Base-by-base conservation (phyloP, 2,329 filamentous ascomycete species). In the Mycosphaerella arachidis region DNA sequence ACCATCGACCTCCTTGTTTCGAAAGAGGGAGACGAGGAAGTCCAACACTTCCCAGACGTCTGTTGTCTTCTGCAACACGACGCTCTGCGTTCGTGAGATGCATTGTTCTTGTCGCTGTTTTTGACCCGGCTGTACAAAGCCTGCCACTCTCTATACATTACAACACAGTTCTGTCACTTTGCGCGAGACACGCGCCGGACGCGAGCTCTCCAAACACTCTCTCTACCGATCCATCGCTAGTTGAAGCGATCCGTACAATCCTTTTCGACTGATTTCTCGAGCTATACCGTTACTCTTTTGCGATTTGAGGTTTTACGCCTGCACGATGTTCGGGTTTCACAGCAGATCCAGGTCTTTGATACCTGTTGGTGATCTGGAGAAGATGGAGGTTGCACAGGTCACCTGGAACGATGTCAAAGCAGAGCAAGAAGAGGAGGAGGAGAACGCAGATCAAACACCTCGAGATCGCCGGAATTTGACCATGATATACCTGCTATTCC, bases 401-500 rank as follows among this genome's bases (percentile, higher is more conserved):
- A 57, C 27, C 5, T 40, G 63, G 46, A 40, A 60, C 29, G 58
- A 65, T 12, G 54, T 53, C 10, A 50, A 57, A 53, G 37, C 73
- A 58, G 66, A 70, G 37, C 66, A 72, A 55, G 66, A 66, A 27
- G 59, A 59, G 18, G 72, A 72, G 31, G 64, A 67, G 31, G 64
- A 67, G 33, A 55, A 61, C 37, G 60, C 63, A 27, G 59, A 64
- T 56, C 50, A 55, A 33, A 61, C 67, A 8, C 53, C 55, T 7
- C 55, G 56, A 45, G 56, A 61, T 52, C 59, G 52, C 30, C 61
- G 64, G 29, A 69, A 79, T 61, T 60, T 79, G 64, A 70, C 69
- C 56, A 70, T 80, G 63, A 76, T 80, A 51, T 79, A 79, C 64
- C 67, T 78, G 29, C 66, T 80, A 29, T 78, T 79, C 58, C 71